Evolutionary conservation across 2,329 filamentous ascomycete genomes (phyloP).

Genomic region (Periconia macrospinosa): DNA sequence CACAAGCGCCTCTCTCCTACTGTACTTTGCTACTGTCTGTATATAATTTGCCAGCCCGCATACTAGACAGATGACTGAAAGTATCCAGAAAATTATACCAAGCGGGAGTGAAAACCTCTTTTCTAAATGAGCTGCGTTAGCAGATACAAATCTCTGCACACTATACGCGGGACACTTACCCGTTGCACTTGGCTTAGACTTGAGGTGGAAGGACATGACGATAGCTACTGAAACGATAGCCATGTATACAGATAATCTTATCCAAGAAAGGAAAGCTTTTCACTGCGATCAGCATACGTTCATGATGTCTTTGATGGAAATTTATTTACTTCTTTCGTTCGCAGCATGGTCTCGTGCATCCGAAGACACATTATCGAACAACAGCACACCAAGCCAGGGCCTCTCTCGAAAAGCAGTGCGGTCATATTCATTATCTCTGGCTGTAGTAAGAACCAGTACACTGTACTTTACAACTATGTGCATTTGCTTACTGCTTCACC

Average conservation of each 20-base stretch:
- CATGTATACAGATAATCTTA: slow-evolving; percentile 88
- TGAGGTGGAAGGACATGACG: slow-evolving; percentile 89
- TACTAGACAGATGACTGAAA: slow-evolving; percentile 75
- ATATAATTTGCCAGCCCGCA: slow-evolving; percentile 87
- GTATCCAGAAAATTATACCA: slow-evolving; percentile 83
- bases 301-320: not conserved
- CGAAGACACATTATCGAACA: slow-evolving; percentile 74
- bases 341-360: slow-evolving; percentile 79
- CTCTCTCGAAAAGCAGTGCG: slow-evolving; percentile 58
- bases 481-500: slow-evolving; percentile 40
- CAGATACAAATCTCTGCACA: not conserved
- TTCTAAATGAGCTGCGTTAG: slow-evolving; percentile 55
- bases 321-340: slow-evolving; percentile 66
- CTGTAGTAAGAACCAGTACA: not conserved
- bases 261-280: slow-evolving; percentile 79
- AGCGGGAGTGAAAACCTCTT: slow-evolving; percentile 77
- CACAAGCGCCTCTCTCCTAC: slow-evolving; percentile 76
- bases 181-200: slow-evolving; percentile 62
- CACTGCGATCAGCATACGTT: slow-evolving; percentile 6
- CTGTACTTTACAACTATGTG: not conserved
- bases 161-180: slow-evolving; percentile 11
- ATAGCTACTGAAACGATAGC: slow-evolving; percentile 88
- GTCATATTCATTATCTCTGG: slow-evolving; percentile 46
- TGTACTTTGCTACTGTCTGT: slow-evolving; percentile 79
- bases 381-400: slow-evolving; percentile 66